A percentile compares a stretch with the other conserved stretches of the same genome.
phyloP scores from a whole-genome alignment of 192 early-diverging fungal genomes.

The Gamsiella multidivaricata region DNA sequence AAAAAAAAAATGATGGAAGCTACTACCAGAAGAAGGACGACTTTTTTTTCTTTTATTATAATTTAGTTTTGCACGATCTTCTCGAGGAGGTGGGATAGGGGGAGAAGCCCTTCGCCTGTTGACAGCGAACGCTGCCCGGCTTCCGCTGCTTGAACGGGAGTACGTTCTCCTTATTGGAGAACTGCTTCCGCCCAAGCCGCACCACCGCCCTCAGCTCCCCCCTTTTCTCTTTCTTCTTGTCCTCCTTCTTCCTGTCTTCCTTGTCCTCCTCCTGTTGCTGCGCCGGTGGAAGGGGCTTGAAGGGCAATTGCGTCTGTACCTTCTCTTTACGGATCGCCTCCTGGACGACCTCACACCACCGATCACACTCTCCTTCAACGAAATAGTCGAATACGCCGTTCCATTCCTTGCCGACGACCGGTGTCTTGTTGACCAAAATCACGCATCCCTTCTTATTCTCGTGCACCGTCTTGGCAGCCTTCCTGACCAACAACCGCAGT shows the following conservation, averaged over 20 bases:
- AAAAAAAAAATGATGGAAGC: no score
- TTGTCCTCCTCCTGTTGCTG: conserved; percentile 22
- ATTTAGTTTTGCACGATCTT: no score
- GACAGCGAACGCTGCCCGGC: no score
- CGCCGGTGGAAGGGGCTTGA: conserved; percentile 32
- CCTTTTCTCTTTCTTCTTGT: conserved; percentile 52
- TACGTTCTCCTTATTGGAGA: no score
- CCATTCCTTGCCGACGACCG: conserved; percentile 77
- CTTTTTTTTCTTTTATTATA: no score
- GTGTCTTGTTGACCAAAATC: conserved; percentile 82
- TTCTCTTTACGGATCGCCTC: conserved; percentile 50
- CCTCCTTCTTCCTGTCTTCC: conserved; percentile 24
- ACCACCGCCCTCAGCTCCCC: no score
- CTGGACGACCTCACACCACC: conserved; percentile 61
- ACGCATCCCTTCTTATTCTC: conserved; percentile 64
- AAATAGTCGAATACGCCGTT: conserved; percentile 83
- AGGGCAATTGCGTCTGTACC: conserved; percentile 45
- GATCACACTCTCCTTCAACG: conserved; percentile 76
- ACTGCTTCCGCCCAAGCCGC: no score
- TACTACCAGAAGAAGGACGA: no score
- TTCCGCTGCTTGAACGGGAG: no score
- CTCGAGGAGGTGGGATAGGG: no score
- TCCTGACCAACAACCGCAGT: conserved; percentile 79
- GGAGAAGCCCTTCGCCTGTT: no score
- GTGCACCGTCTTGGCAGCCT: conserved; percentile 71